These are phyloP conservation scores for Endothia cerciana DNA, from an alignment of 2,329 filamentous ascomycete species.

Conservation along the genomic window DNA sequence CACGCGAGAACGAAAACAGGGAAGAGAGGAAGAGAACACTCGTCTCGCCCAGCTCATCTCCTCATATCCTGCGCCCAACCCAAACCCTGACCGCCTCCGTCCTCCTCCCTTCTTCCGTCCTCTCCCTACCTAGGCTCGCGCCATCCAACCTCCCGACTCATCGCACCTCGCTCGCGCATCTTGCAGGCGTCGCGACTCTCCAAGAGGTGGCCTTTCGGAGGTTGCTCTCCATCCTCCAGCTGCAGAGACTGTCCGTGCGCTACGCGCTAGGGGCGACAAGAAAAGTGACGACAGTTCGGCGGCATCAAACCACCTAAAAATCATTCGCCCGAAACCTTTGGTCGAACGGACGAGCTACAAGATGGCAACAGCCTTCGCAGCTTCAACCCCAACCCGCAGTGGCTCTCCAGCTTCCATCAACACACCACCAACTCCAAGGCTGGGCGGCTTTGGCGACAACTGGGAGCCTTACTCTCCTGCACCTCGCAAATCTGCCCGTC, in stretches of 20 bases:
- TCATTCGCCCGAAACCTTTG: too few relatives aligned
- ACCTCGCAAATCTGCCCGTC: constrained; percentile 65
- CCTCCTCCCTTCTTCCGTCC: constrained; percentile 29
- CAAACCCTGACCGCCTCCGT: constrained; percentile 22
- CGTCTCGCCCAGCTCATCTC: neutral
- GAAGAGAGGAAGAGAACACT: neutral
- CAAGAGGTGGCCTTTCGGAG: neutral
- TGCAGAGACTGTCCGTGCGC: neutral
- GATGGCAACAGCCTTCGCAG: constrained; percentile 32
- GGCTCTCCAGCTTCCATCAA: constrained; percentile 52
- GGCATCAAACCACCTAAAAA: neutral
- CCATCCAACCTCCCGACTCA: constrained; percentile 19
- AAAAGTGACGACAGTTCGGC: neutral
- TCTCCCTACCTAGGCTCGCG: constrained; percentile 29
- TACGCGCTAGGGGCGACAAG: neutral
- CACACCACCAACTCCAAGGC: constrained; percentile 71
- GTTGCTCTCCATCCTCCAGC: constrained; percentile 26
- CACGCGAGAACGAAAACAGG: neutral
- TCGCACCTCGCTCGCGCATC: constrained; percentile 17
- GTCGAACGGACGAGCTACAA: neutral
- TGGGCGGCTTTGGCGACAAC: constrained; percentile 69
- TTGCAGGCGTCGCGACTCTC: constrained; percentile 5
- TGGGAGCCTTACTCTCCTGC: constrained; percentile 73
- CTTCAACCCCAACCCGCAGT: constrained; percentile 63
- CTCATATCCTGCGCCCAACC: constrained; percentile 9